Base-by-base conservation (phyloP, 2,329 filamentous ascomycete species). In the Acephala macrosclerotiorum region DNA sequence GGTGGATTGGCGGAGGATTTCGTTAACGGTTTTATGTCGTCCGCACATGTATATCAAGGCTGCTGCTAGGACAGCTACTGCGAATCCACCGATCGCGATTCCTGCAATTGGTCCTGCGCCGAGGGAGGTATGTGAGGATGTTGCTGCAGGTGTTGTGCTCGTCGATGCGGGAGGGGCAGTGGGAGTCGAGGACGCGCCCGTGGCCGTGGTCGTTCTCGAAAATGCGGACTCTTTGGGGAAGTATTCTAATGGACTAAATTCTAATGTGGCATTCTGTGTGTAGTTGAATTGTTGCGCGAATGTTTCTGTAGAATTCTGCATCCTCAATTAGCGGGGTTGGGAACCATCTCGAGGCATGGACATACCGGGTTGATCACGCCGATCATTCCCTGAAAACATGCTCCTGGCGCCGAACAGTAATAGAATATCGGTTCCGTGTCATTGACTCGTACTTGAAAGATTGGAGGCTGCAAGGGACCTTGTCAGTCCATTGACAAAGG, bases 361-460 rank as follows among this genome's bases (percentile, higher is more conserved):
- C 81, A 66, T 80, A 89, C 86, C 7, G 89, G 85, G 73, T 94
- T 95, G 70, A 95, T 89, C 1, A 87, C 90, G 2, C 91, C 91
- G 18, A 95, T 84, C 91, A 95, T 95, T 25, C 86, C 83, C 51
- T 89, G 84, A 2, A 83, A 81, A 73, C 92, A 95, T 1, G 89
- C 91, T 0, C 81, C 84, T 0, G 87, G 83, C 0, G 90, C 90
- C 0, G 88, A 86, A 68, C 89, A 93, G 76, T 92, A 93, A 76
- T 86, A 91, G 75, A 89, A 91, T 18, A 89, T 84, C 0, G 90
- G 89, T 25, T 84, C 77, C 0, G 87, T 89, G 68, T 88, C 80
- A 70, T 91, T 90, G 64, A 92, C 79, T 22, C 68, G 70, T 26
- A 84, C 70, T 49, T 74, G 72, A 64, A 75, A 85, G 42, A 73